Percentiles rank a stretch among this genome's conserved stretches.
These are phyloP conservation scores for Rubia tinctorum DNA, from an alignment of 305 asterid genomes.

Conservation along the genomic window DNA sequence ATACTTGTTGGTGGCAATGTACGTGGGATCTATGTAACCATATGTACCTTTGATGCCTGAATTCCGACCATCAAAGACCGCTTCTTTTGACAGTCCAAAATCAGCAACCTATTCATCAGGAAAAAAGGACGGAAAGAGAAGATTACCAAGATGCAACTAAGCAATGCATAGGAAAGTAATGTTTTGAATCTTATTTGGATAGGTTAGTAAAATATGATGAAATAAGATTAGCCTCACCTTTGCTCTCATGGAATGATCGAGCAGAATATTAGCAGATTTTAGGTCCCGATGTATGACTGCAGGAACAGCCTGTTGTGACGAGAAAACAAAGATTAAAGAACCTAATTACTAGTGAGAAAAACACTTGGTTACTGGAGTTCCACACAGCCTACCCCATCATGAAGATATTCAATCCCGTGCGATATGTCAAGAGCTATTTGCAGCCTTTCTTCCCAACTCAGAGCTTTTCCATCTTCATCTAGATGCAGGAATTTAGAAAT, in stretches of 20 bases:
- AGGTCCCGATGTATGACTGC: constrained; percentile 97
- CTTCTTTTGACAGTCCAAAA: constrained; percentile 97
- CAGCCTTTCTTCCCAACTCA: constrained; percentile 93
- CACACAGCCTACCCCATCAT: constrained; percentile 81
- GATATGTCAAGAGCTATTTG: constrained; percentile 93
- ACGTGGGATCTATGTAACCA: constrained; percentile 91
- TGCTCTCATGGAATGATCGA: constrained; percentile 85
- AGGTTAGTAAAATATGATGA: not conserved
- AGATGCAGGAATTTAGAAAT: constrained; percentile 14
- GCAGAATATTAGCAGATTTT: constrained; percentile 91
- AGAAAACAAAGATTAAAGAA: constrained; percentile 20
- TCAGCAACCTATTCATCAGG: constrained; percentile 78
- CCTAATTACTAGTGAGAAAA: constrained; percentile 13
- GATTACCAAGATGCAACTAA: constrained; percentile 6
- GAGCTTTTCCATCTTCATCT: constrained; percentile 57
- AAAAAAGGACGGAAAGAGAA: constrained; percentile 13
- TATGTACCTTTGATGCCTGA: constrained; percentile 97
- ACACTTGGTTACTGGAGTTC: constrained; percentile 1
- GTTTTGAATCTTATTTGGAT: not conserved
- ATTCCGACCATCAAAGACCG: constrained; percentile 61
- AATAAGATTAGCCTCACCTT: constrained; percentile 43
- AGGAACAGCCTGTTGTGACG: constrained; percentile 86
- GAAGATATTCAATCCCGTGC: constrained; percentile 97
- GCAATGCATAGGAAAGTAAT: not conserved
- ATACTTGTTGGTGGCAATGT: constrained; percentile 77